These are phyloP conservation scores for Fagopyrum homotropicum DNA, from an alignment of 148 eudicot species.

Conservation along the genomic window DNA sequence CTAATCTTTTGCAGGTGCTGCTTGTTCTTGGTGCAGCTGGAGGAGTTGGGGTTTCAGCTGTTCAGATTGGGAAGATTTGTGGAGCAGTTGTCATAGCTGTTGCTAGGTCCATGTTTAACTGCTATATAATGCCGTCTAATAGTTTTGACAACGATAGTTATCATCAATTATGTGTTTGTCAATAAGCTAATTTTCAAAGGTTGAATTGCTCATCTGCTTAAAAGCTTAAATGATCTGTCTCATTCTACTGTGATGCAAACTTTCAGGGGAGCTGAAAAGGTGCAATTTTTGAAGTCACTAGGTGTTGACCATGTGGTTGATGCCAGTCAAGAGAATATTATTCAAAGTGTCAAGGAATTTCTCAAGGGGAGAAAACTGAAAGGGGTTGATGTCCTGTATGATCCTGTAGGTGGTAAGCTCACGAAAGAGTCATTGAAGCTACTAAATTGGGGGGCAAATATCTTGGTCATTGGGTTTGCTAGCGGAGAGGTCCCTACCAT, in stretches of 20 bases:
- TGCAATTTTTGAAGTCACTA: slow-evolving; percentile 57
- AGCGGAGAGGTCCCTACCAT: slow-evolving; percentile 95
- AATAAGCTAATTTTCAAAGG: neutral
- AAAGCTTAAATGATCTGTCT: neutral
- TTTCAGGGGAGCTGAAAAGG: slow-evolving; percentile 87
- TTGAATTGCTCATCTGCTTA: neutral
- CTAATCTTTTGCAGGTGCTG: slow-evolving; percentile 46
- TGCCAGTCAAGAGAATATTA: slow-evolving; percentile 48
- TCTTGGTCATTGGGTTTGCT: slow-evolving; percentile 89
- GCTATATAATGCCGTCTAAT: neutral
- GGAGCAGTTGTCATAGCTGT: slow-evolving; percentile 90
- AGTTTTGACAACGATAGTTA: neutral
- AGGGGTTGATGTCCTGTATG: slow-evolving; percentile 95
- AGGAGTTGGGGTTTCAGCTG: slow-evolving; percentile 96
- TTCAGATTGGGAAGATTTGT: slow-evolving; percentile 85
- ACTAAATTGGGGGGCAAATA: slow-evolving; percentile 93
- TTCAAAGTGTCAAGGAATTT: slow-evolving; percentile 71
- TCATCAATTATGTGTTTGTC: neutral
- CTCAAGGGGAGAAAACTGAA: slow-evolving; percentile 66
- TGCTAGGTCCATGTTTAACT: slow-evolving; percentile 52
- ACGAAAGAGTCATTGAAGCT: slow-evolving; percentile 74
- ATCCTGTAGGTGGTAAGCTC: slow-evolving; percentile 98
- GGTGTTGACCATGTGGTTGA: slow-evolving; percentile 95
- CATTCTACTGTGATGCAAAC: slow-evolving; percentile 1
- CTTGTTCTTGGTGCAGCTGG: slow-evolving; percentile 99